These are phyloP conservation scores for Lyophyllum semitale DNA, from an alignment of 768 basidiomycete species.

Conservation along the genomic window DNA sequence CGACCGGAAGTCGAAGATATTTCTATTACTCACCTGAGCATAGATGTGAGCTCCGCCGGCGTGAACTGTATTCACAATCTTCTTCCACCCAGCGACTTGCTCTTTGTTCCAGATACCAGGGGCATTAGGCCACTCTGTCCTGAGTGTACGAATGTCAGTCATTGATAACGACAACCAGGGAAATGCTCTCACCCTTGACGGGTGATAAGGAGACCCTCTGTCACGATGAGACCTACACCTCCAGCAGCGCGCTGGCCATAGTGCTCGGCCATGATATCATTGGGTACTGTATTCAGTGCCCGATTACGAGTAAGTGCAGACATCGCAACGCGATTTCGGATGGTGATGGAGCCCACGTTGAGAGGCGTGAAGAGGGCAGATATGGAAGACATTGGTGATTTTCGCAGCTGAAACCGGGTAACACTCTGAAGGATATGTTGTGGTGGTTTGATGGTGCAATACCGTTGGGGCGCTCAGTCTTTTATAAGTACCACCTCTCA, in stretches of 20 bases:
- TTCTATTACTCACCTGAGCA: constrained; percentile 33
- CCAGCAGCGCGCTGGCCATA: constrained; percentile 38
- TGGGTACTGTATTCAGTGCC: constrained; percentile 32
- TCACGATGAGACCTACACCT: constrained; percentile 35
- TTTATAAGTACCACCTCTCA: not conserved
- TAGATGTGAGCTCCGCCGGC: constrained; percentile 44
- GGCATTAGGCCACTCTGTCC: constrained; percentile 44
- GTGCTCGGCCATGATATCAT: constrained; percentile 35
- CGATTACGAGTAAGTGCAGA: constrained; percentile 38
- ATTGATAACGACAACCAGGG: too few species aligned
- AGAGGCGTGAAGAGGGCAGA: constrained; percentile 28
- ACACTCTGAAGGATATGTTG: not conserved
- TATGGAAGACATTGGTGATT: constrained; percentile 4
- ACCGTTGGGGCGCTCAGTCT: too few species aligned
- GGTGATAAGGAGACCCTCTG: constrained; percentile 39
- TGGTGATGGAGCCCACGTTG: constrained; percentile 30
- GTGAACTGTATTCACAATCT: constrained; percentile 49
- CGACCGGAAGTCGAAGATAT: not conserved
- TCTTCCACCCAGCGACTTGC: constrained; percentile 47
- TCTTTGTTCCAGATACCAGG: constrained; percentile 50
- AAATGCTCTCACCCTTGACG: constrained; percentile 40
- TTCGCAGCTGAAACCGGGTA: not conserved
- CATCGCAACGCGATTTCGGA: constrained; percentile 35
- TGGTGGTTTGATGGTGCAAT: not conserved
- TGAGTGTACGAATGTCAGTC: constrained; percentile 13